Conservation (phyloP, 1,284 basidiomycete genomes). For the Schizophyllum commune region DNA sequence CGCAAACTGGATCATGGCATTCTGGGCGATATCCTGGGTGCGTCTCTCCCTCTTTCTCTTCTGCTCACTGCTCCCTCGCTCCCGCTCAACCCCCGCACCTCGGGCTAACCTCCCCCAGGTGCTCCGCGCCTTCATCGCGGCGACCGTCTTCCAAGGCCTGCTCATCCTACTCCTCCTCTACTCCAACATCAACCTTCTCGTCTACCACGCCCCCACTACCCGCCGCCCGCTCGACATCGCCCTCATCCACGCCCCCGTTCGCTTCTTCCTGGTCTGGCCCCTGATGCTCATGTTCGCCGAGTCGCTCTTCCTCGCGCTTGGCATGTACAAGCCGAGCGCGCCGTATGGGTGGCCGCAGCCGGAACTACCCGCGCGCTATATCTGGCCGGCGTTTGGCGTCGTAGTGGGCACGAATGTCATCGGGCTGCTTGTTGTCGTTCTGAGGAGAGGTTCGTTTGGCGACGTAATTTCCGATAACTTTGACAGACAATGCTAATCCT, state of each 20-base stretch:
- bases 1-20: constrained; percentile 76
- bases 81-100: too few relatives aligned
- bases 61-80: not conserved
- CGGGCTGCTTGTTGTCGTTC: constrained; percentile 44
- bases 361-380: constrained; percentile 22
- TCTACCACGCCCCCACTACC: constrained; percentile 54
- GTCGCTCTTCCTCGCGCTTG: constrained; percentile 28
- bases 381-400: constrained; percentile 58
- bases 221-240: constrained; percentile 53
- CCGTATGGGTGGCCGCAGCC: not conserved
- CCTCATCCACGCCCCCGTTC: constrained; percentile 66
- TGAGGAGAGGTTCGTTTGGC: constrained; percentile 29
- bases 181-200: constrained; percentile 57
- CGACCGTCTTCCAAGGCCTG: constrained; percentile 56
- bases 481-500: too few relatives aligned
- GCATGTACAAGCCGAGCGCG: not conserved
- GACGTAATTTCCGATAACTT: too few relatives aligned
- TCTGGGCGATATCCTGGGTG: constrained; percentile 82
- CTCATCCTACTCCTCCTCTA: constrained; percentile 54
- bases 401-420: constrained; percentile 51
- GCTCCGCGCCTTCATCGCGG: constrained; percentile 51
- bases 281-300: constrained; percentile 34
- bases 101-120: constrained; percentile 27
- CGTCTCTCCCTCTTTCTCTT: constrained; percentile 10
- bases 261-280: constrained; percentile 64